These are phyloP conservation scores for Corymbia calophylla DNA, from an alignment of 441 rosid species.

Conservation along the genomic window DNA sequence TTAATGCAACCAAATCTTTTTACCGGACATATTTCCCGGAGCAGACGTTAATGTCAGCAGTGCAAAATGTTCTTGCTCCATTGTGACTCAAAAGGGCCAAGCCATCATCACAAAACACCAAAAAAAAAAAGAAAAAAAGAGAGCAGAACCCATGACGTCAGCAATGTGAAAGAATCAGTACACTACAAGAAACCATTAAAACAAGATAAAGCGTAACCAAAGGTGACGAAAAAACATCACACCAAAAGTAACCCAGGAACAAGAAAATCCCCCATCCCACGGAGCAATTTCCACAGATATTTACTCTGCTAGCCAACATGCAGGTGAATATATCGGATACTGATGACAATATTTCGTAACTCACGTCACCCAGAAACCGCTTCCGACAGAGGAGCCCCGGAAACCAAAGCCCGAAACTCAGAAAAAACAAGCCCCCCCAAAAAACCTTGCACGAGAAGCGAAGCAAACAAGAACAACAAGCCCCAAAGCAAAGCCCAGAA, in stretches of 20 bases:
- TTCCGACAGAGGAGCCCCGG: not conserved
- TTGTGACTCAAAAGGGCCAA: not conserved
- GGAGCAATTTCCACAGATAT: not conserved
- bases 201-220: too few relatives aligned
- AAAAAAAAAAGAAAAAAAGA: not conserved
- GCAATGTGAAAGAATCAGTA: not conserved
- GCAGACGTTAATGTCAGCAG: not conserved
- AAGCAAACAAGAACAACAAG: not conserved
- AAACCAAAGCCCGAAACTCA: not conserved
- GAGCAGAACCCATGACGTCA: not conserved
- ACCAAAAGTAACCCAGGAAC: not conserved
- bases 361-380: not conserved
- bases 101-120: not conserved
- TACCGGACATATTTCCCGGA: not conserved
- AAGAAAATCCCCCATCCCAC: not conserved
- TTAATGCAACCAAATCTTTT: not conserved
- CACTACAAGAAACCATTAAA: not conserved
- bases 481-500: not conserved
- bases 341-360: not conserved
- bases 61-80: not conserved
- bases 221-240: not conserved
- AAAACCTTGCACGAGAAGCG: not conserved
- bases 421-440: not conserved
- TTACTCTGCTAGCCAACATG: not conserved
- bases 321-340: not conserved